Evolutionary conservation across 2,329 filamentous ascomycete genomes (phyloP).

Genomic region (Alternaria brassicae): DNA sequence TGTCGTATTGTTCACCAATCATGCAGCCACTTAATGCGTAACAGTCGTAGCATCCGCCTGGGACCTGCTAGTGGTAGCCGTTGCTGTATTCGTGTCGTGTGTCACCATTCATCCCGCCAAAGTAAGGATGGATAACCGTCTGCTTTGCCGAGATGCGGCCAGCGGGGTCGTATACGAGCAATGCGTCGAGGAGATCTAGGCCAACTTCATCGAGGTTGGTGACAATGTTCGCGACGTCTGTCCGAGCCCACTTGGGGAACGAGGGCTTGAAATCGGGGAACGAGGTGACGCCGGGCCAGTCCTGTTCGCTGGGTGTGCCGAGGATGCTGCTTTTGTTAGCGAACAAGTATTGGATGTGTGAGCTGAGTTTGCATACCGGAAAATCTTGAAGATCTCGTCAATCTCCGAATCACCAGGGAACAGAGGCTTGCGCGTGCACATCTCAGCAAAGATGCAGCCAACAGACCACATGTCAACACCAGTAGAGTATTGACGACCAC

Average conservation of each 20-base stretch:
- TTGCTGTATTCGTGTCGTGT: conserved; percentile 49
- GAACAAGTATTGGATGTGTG: neutral
- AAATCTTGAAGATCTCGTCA: conserved; percentile 94
- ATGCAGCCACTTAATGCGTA: conserved; percentile 36
- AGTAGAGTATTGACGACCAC: conserved; percentile 90
- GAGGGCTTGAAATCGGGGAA: conserved; percentile 93
- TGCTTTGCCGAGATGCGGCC: conserved; percentile 89
- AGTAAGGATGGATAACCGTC: conserved; percentile 84
- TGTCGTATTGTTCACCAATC: conserved; percentile 18
- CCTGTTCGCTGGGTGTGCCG: conserved; percentile 80
- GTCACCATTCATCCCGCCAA: conserved; percentile 59
- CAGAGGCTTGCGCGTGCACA: conserved; percentile 91
- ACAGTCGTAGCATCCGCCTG: conserved; percentile 40
- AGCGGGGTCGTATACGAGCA: conserved; percentile 88
- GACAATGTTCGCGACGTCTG: conserved; percentile 70
- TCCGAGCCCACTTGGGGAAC: conserved; percentile 88
- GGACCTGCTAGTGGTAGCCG: conserved; percentile 37
- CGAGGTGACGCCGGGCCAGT: conserved; percentile 91
- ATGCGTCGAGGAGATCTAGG: conserved; percentile 70
- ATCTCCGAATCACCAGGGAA: conserved; percentile 94
- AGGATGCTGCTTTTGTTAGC: conserved; percentile 58
- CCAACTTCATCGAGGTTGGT: conserved; percentile 75
- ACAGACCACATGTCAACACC: conserved; percentile 97
- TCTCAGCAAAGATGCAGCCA: conserved; percentile 93
- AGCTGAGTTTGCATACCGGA: conserved; percentile 66